These are phyloP conservation scores for Hyaloscypha finlandica DNA, from an alignment of 495 filamentous ascomycete species.

Conservation along the genomic window DNA sequence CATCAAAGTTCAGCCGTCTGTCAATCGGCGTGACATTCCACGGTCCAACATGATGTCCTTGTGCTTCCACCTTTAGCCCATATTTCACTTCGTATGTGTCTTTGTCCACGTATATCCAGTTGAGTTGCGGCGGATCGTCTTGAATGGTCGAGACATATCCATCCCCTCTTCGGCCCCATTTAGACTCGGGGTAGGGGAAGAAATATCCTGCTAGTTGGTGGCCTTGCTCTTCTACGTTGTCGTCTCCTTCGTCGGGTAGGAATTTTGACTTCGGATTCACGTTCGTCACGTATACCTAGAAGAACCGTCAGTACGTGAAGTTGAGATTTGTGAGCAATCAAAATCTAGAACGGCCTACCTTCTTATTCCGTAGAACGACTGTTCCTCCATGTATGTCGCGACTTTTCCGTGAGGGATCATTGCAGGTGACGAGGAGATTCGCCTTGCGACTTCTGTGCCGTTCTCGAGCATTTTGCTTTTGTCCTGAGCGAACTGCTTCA, in stretches of 20 bases:
- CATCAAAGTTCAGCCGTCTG: slow-evolving; percentile 53
- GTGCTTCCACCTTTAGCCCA: slow-evolving; percentile 46
- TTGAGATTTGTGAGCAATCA: neutral
- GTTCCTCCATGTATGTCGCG: slow-evolving; percentile 44
- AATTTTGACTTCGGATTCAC: slow-evolving; percentile 33
- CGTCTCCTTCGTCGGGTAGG: slow-evolving; percentile 40
- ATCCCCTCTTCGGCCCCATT: slow-evolving; percentile 42
- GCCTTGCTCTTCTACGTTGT: slow-evolving; percentile 40
- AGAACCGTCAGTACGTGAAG: neutral
- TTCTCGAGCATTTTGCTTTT: slow-evolving; percentile 46
- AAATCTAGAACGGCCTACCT: slow-evolving; percentile 25
- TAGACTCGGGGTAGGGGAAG: slow-evolving; percentile 59
- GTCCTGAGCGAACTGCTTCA: slow-evolving; percentile 51
- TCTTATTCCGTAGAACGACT: slow-evolving; percentile 48
- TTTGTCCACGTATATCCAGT: slow-evolving; percentile 66
- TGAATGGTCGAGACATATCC: slow-evolving; percentile 59
- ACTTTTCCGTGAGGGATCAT: slow-evolving; percentile 42
- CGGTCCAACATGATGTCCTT: slow-evolving; percentile 53
- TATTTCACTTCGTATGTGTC: slow-evolving; percentile 56
- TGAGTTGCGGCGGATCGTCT: slow-evolving; percentile 61
- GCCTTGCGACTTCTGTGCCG: slow-evolving; percentile 51
- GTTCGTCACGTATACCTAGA: slow-evolving; percentile 28
- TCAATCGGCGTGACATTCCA: slow-evolving; percentile 61
- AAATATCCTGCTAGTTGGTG: slow-evolving; percentile 63
- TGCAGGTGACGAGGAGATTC: slow-evolving; percentile 48